Percentiles rank a stretch among this genome's conserved stretches.
These are phyloP conservation scores for Skeletonema potamos DNA, from an alignment of 108 stramenopile genomes.

Conservation along the genomic window DNA sequence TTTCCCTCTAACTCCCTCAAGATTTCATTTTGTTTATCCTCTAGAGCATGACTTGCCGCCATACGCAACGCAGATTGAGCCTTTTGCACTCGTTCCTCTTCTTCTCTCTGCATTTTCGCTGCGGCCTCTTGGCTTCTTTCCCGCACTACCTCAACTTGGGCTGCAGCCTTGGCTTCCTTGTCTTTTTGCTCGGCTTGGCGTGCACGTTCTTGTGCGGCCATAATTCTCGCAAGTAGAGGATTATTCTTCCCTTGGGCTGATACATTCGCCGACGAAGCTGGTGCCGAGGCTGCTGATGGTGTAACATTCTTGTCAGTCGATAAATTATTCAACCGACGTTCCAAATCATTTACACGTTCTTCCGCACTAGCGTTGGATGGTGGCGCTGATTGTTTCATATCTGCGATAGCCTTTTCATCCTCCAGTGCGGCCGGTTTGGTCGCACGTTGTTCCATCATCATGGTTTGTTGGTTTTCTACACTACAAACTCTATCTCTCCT, in stretches of 20 bases:
- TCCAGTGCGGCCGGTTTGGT: neutral
- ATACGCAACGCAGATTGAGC: conserved; percentile 9
- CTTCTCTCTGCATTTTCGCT: neutral
- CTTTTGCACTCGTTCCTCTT: conserved; percentile 10
- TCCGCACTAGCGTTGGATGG: conserved; percentile 15
- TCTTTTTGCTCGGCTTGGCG: conserved; percentile 46
- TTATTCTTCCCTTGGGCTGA: conserved; percentile 48
- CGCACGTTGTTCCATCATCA: conserved; percentile 47
- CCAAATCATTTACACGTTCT: conserved; percentile 62
- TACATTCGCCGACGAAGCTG: conserved; percentile 16
- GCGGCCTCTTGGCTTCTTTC: conserved; percentile 7
- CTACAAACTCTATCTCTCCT: too few species aligned
- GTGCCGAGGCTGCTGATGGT: conserved; percentile 17
- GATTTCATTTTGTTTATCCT: conserved; percentile 24
- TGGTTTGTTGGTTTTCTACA: conserved; percentile 2
- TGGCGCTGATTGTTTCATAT: neutral
- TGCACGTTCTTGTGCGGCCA: conserved; percentile 82
- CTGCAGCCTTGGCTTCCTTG: conserved; percentile 20
- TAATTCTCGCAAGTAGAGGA: conserved; percentile 79
- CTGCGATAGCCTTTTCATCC: neutral
- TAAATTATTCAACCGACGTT: conserved; percentile 61
- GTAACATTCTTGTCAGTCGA: neutral
- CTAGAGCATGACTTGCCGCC: conserved; percentile 11
- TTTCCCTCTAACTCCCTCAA: conserved; percentile 23
- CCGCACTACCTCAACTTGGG: conserved; percentile 26